phyloP scores from a whole-genome alignment of 1,284 basidiomycete genomes.

The Ganoderma leucocontextum region DNA sequence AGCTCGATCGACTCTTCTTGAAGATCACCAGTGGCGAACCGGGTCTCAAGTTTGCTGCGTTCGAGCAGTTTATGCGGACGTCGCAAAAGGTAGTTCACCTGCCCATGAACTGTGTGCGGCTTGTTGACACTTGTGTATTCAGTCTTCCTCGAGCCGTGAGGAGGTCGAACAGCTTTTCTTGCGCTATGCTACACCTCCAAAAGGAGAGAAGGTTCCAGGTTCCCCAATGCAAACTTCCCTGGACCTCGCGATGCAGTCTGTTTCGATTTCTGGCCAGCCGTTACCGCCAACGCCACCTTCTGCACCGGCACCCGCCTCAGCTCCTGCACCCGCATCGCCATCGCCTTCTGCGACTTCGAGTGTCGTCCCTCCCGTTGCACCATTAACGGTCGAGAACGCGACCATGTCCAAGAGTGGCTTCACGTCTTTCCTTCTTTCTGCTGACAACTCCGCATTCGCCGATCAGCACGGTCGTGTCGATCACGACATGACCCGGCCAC shows the following conservation, averaged over 20 bases:
- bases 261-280: slow-evolving; percentile 18
- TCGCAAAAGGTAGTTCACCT: slow-evolving; percentile 64
- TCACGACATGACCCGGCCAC: slow-evolving; percentile 82
- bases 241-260: slow-evolving; percentile 33
- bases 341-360: slow-evolving; percentile 29
- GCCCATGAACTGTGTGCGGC: slow-evolving; percentile 12
- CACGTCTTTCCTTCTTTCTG: slow-evolving; percentile 77
- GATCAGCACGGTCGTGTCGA: slow-evolving; percentile 53
- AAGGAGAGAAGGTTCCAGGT: slow-evolving; percentile 22
- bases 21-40: slow-evolving; percentile 52
- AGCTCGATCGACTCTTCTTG: slow-evolving; percentile 77
- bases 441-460: slow-evolving; percentile 67
- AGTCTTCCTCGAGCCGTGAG: slow-evolving; percentile 56
- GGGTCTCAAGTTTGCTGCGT: slow-evolving; percentile 63
- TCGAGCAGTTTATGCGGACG: slow-evolving; percentile 72
- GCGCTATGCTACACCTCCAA: slow-evolving; percentile 53
- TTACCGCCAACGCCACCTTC: not conserved
- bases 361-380: slow-evolving; percentile 35
- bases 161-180: slow-evolving; percentile 65
- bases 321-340: slow-evolving; percentile 16
- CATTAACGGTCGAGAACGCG: slow-evolving; percentile 39
- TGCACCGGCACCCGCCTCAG: not conserved
- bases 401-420: slow-evolving; percentile 70
- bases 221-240: slow-evolving; percentile 40
- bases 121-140: not conserved